Percentiles rank a stretch among this genome's conserved stretches.
Evolutionary conservation across 2,329 filamentous ascomycete species (phyloP).

Genomic region (Pseudocercospora pini-densiflorae): DNA sequence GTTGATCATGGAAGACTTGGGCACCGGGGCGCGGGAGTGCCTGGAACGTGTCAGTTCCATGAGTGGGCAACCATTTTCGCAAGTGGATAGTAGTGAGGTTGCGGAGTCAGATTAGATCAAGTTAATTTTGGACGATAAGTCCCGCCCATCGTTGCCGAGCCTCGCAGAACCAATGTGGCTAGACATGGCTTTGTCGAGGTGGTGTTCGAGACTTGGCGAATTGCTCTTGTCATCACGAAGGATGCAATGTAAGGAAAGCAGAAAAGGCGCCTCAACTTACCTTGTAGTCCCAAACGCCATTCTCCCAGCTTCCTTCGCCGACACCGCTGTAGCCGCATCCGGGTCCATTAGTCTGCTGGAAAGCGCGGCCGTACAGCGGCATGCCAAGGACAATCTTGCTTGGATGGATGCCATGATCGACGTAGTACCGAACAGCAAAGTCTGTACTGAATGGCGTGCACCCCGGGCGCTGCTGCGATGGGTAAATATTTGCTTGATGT

Average conservation of each 20-base stretch:
- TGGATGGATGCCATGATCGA: constrained; percentile 61
- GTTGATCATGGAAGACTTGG: constrained; percentile 65
- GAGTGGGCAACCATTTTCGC: not conserved
- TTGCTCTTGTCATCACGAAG: constrained; percentile 54
- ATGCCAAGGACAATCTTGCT: constrained; percentile 86
- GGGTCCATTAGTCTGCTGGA: constrained; percentile 75
- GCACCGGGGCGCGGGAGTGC: constrained; percentile 72
- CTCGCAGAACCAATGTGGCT: constrained; percentile 8
- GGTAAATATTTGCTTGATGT: constrained; percentile 81
- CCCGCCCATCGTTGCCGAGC: constrained; percentile 24
- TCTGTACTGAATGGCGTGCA: constrained; percentile 80
- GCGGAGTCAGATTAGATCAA: constrained; percentile 46
- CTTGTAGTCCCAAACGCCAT: constrained; percentile 88
- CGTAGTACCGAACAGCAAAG: constrained; percentile 73
- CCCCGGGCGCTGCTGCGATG: constrained; percentile 59
- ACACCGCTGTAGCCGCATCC: constrained; percentile 72
- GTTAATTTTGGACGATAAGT: constrained; percentile 31
- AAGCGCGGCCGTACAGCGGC: constrained; percentile 89
- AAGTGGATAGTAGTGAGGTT: too few relatives aligned
- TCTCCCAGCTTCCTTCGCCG: constrained; percentile 82
- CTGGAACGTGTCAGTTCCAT: constrained; percentile 31
- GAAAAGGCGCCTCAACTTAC: constrained; percentile 28
- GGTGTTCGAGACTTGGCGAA: constrained; percentile 26
- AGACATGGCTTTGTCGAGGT: constrained; percentile 12
- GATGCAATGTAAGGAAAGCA: constrained; percentile 12